Conservation (phyloP, 225 moss, liverwort and hornwort species). For the Rhytidiadelphus loreus region DNA sequence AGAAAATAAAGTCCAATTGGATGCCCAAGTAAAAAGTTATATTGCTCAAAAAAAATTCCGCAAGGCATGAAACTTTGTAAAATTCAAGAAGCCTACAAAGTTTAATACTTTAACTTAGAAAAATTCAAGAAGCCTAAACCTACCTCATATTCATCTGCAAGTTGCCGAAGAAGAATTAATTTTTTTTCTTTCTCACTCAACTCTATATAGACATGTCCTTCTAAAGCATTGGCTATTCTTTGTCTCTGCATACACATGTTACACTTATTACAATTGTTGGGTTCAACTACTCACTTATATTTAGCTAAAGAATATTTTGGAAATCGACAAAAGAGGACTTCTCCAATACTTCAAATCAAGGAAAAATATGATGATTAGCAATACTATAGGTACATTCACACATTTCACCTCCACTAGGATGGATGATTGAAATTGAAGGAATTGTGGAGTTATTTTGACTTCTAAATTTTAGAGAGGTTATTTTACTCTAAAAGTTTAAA, state of each 20-base stretch:
- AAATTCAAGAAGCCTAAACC: no score
- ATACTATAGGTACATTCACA: not conserved
- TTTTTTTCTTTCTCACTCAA: conserved; percentile 16
- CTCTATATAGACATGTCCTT: not conserved
- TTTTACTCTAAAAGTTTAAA: not conserved
- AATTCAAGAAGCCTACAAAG: no score
- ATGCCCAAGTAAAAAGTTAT: not conserved
- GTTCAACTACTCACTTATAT: not conserved
- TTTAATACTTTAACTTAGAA: no score
- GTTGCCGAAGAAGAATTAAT: conserved; percentile 35
- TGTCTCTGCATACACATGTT: conserved; percentile 14
- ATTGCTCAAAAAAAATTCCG: not conserved
- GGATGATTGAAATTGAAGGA: not conserved
- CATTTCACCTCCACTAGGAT: not conserved
- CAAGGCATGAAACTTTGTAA: no score
- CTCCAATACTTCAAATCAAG: not conserved
- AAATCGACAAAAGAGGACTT: not conserved
- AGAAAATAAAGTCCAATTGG: not conserved
- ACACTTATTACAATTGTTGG: no score
- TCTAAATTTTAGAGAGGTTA: no score
- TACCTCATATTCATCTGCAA: conserved; percentile 85
- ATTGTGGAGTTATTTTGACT: accelerated
- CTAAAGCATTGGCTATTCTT: not conserved
- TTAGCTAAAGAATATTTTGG: not conserved
- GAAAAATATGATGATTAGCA: not conserved